Evolutionary conservation across 139 green algal species (phyloP), one percentile per base, ranked within the genome.

Genomic region (Coelastrella sp.): DNA sequence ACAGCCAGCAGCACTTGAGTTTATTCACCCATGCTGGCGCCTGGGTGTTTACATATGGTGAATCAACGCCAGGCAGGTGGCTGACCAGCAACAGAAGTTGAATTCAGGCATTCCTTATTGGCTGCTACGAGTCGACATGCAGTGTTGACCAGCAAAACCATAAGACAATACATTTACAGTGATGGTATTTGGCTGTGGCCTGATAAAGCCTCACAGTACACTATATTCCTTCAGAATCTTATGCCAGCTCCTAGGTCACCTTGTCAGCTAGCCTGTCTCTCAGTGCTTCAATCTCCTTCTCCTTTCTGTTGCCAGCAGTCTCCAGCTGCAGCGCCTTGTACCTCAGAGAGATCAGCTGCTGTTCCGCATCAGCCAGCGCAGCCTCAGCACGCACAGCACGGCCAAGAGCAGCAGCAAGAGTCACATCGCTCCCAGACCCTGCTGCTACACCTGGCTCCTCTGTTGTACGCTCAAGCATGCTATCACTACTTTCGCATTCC

Each of bases 271-370:
- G 90, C 7, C 84, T 82, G 17, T 80, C 91, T 72, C 87, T 87
- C 24, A 97, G 90, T 83, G 92, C 90, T 56, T 96, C 92, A 15
- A 93, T 58, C 17, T 80, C 84, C 20, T 74, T 25, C 90, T 97
- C 95, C 24, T 90, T 49, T n/a, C 84, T 82, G n/a, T 65, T 73
- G 49, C 74, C 75, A 10, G 84, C 58, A 7, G 82, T 59, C 63
- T 92, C 84, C 24, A 83, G 20, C 25, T 83, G 82, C 73, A 89
- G 72, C 58, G 76, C 9, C 85, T 63, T 49, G 61, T 83, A 84
- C n/a, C 59, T 49, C 85, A 90, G 56, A 5, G 58, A 15, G 19
- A 80, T 35, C 3, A 87, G 63, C 15, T 57, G 63, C n/a, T 57
- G n/a, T 78, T 91, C 87, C 25, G 87, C 78, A 57, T 86, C 78